Conservation (phyloP, 768 basidiomycete genomes). For the Gyrodon lividus region DNA sequence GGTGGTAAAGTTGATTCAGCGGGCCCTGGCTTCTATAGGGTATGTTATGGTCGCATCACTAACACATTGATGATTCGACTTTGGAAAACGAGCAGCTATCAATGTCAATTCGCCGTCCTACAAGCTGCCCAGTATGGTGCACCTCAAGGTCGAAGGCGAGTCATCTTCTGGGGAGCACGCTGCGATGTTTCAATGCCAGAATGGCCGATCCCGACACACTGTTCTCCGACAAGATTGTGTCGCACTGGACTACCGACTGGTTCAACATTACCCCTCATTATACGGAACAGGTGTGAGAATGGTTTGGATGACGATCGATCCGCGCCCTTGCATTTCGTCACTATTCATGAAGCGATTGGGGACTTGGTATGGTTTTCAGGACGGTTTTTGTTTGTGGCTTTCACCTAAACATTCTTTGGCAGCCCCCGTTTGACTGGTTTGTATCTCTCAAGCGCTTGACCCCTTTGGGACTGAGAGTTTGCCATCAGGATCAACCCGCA, state of each 20-base stretch:
- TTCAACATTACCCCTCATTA: slow-evolving; percentile 39
- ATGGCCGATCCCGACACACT: slow-evolving; percentile 64
- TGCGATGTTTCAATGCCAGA: slow-evolving; percentile 55
- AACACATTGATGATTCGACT: neutral
- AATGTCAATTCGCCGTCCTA: slow-evolving; percentile 60
- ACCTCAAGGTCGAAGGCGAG: slow-evolving; percentile 63
- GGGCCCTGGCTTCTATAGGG: slow-evolving; percentile 64
- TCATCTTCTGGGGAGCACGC: slow-evolving; percentile 69
- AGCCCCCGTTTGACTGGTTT: slow-evolving; percentile 75
- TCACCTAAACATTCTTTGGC: slow-evolving; percentile 5
- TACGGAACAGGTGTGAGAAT: slow-evolving; percentile 39
- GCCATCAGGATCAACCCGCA: slow-evolving; percentile 59
- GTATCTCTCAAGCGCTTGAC: neutral
- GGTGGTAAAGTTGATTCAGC: slow-evolving; percentile 64
- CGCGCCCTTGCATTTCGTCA: slow-evolving; percentile 60
- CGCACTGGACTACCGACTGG: slow-evolving; percentile 45
- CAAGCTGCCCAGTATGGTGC: slow-evolving; percentile 73
- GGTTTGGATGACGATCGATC: slow-evolving; percentile 36
- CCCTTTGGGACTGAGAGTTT: slow-evolving; percentile 3
- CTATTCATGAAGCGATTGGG: slow-evolving; percentile 62
- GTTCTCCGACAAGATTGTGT: slow-evolving; percentile 37
- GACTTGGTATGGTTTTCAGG: slow-evolving; percentile 55
- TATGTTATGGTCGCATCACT: slow-evolving; percentile 29
- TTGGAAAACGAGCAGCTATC: slow-evolving; percentile 40
- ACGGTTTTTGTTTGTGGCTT: slow-evolving; percentile 6